Evolutionary conservation across 192 early-diverging fungal genomes (phyloP).

Genomic region (Piromyces finnis): DNA sequence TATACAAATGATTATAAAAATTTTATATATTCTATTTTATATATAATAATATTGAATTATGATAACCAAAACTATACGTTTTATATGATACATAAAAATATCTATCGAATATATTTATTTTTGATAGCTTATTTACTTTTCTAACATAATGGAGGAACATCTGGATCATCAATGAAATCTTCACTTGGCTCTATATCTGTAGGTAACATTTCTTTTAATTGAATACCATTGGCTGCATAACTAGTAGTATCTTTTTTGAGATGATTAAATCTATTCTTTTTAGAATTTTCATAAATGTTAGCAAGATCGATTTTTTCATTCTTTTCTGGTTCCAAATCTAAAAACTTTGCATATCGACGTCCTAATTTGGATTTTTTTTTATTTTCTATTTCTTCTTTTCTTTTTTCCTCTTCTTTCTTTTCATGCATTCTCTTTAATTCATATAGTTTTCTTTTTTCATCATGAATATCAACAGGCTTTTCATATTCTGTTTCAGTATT

Average conservation of each 20-base stretch:
- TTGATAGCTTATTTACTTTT: not conserved
- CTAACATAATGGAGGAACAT: constrained; percentile 28
- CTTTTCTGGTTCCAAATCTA: constrained; percentile 5
- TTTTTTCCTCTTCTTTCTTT: not conserved
- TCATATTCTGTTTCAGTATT: not conserved
- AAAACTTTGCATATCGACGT: not conserved
- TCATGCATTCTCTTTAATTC: constrained; percentile 1
- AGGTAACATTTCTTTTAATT: not conserved
- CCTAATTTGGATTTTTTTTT: not conserved
- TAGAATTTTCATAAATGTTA: not conserved
- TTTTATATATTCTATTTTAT: no score
- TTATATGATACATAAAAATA: no score
- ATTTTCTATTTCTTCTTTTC: not conserved
- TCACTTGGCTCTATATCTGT: not conserved
- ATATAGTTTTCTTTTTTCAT: not conserved
- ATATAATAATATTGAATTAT: no score
- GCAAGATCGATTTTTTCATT: not conserved
- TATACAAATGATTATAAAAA: no score
- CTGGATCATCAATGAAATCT: constrained; percentile 33
- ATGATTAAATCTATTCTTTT: not conserved
- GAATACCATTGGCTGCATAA: not conserved
- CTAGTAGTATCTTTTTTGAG: not conserved
- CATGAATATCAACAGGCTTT: not conserved
- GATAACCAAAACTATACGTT: no score
- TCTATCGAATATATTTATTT: no score